phyloP scores from a whole-genome alignment of 2,329 filamentous ascomycete genomes.

The Fusarium nygamai region DNA sequence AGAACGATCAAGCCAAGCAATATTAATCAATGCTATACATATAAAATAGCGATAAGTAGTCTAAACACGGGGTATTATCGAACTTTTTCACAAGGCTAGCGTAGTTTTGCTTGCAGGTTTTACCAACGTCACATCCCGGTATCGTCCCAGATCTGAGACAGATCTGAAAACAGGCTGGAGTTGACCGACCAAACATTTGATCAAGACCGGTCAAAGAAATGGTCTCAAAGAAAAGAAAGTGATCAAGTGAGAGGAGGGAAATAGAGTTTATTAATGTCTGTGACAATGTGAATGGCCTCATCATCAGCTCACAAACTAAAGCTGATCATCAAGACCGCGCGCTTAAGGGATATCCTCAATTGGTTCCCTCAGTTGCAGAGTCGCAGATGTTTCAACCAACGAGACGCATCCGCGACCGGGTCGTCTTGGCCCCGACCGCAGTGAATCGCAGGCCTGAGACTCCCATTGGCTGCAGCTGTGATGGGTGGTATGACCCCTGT shows the following conservation, averaged over 20 bases:
- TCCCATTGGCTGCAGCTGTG: conserved; percentile 19
- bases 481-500: conserved; percentile 31
- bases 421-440: conserved; percentile 20
- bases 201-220: not conserved
- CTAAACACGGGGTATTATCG: not conserved
- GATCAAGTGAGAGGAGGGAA: not conserved
- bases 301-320: conserved; percentile 15
- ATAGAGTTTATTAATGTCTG: not conserved
- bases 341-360: conserved; percentile 24
- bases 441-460: not conserved
- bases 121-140: conserved; percentile 24
- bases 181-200: not conserved
- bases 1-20: not conserved
- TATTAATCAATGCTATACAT: conserved; percentile 14
- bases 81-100: not conserved
- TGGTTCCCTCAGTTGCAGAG: conserved; percentile 8
- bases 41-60: not conserved
- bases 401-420: conserved; percentile 38
- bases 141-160: conserved; percentile 20
- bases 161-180: conserved; percentile 3
- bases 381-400: conserved; percentile 25
- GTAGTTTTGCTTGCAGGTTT: conserved; percentile 10
- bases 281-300: not conserved
- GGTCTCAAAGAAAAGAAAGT: no score
- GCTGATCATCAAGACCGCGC: conserved; percentile 5